Conservation (phyloP, 371 early-diverging fungal genomes). For the Parasitella parasitica region DNA sequence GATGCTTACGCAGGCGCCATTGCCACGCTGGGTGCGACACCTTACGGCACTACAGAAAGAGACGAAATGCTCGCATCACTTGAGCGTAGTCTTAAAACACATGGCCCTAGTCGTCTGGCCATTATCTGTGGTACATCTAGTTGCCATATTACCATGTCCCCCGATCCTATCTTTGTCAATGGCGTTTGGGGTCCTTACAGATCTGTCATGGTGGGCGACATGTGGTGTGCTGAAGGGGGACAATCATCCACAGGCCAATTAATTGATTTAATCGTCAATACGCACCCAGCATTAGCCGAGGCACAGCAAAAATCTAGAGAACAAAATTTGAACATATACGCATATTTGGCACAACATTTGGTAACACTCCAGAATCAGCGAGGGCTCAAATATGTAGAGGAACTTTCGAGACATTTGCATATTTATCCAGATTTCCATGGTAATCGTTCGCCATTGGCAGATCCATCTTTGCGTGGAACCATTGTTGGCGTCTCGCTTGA, state of each 20-base stretch:
- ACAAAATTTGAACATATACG: conserved; percentile 41
- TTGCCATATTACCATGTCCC: conserved; percentile 69
- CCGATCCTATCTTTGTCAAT: conserved; percentile 57
- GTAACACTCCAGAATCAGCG: conserved; percentile 25
- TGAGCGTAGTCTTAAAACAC: conserved; percentile 19
- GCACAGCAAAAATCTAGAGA: conserved; percentile 24
- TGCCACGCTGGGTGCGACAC: conserved; percentile 53
- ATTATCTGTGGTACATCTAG: conserved; percentile 74
- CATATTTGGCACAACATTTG: conserved; percentile 50
- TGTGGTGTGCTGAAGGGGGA: conserved; percentile 73
- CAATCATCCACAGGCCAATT: conserved; percentile 73
- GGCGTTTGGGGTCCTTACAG: conserved; percentile 68
- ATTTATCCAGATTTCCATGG: conserved; percentile 80
- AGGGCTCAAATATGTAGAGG: conserved; percentile 30
- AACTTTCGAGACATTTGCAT: conserved; percentile 57
- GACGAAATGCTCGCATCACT: conserved; percentile 11
- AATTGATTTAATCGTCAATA: conserved; percentile 61
- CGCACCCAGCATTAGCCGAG: conserved; percentile 55
- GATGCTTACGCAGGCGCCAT: conserved; percentile 79
- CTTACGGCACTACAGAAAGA: conserved; percentile 21
- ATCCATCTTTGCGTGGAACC: conserved; percentile 64
- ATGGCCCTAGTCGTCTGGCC: conserved; percentile 59
- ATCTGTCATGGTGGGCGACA: conserved; percentile 61
- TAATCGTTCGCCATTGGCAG: conserved; percentile 73
- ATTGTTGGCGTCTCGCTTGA: conserved; percentile 64